phyloP scores from a whole-genome alignment of 208 protist species.

The Crithidia brevicula region DNA sequence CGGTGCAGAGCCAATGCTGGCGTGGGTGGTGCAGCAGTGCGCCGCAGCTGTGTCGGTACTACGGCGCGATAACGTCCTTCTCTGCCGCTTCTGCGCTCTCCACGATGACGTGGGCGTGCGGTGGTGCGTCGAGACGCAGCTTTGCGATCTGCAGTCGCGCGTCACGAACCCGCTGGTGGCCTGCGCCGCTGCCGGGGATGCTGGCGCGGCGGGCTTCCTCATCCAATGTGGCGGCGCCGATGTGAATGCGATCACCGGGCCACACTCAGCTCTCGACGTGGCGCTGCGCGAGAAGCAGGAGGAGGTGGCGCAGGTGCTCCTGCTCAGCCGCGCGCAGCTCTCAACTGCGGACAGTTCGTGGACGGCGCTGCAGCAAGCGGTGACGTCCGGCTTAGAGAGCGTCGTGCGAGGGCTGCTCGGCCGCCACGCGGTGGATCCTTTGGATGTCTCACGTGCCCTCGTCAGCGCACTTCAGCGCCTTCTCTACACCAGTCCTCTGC shows the following conservation, averaged over 20 bases:
- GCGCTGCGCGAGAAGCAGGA: constrained; percentile 51
- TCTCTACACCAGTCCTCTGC: constrained; percentile 7
- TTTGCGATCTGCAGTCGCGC: constrained; percentile 38
- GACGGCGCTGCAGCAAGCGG: constrained; percentile 55
- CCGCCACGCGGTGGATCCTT: constrained; percentile 19
- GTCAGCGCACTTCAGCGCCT: constrained; percentile 39
- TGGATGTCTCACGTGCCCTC: constrained; percentile 48
- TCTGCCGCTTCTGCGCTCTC: constrained; percentile 50
- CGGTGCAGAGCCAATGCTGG: constrained; percentile 40
- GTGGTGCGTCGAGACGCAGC: constrained; percentile 65
- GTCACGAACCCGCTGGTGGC: constrained; percentile 48
- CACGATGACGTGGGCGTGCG: constrained; percentile 44
- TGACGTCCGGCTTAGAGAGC: constrained; percentile 36
- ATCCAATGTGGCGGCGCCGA: constrained; percentile 44
- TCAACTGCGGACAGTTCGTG: constrained; percentile 40
- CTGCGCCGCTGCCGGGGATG: constrained; percentile 50
- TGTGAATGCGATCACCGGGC: constrained; percentile 34
- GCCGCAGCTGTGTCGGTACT: constrained; percentile 25
- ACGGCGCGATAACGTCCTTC: constrained; percentile 46
- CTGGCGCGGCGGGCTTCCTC: constrained; percentile 45
- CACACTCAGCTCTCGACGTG: constrained; percentile 34
- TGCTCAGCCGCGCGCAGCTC: constrained; percentile 23
- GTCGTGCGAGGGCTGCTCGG: constrained; percentile 61
- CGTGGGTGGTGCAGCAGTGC: constrained; percentile 26
- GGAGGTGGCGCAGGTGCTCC: constrained; percentile 44